phyloP scores from a whole-genome alignment of 2,329 filamentous ascomycete species.

The Corinectria fuckeliana region DNA sequence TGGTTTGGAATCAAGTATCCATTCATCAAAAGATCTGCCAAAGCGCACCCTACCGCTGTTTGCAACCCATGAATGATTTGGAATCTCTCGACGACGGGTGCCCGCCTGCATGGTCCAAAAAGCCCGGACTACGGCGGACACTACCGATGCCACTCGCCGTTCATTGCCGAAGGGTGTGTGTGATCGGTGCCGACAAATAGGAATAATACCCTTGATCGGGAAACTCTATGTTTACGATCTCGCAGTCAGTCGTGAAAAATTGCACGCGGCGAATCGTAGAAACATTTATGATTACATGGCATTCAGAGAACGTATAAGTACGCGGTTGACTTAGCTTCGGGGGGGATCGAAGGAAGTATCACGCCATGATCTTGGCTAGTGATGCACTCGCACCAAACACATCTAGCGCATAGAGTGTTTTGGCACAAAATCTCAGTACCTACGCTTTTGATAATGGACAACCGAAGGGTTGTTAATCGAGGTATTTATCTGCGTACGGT shows the following conservation, averaged over 20 bases:
- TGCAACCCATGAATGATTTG: background rate
- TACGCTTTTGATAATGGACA: too few species aligned
- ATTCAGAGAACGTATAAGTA: too few species aligned
- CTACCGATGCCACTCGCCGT: background rate
- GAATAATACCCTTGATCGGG: background rate
- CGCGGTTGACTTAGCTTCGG: background rate
- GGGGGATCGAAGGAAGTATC: slow-evolving; percentile 1
- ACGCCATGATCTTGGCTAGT: slow-evolving; percentile 2
- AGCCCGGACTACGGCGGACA: background rate
- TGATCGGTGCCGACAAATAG: background rate
- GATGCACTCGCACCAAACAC: background rate
- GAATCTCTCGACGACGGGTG: background rate
- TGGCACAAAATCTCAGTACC: too few species aligned
- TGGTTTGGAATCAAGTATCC: background rate
- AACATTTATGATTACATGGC: too few species aligned
- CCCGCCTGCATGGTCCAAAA: background rate
- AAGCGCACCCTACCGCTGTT: background rate
- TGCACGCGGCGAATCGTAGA: background rate
- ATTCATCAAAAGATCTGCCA: background rate
- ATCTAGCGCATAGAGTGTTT: background rate
- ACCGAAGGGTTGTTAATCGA: too few species aligned
- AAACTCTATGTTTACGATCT: too few species aligned
- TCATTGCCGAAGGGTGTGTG: background rate
- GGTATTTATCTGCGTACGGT: background rate
- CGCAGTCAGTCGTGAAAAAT: too few species aligned